Conservation (phyloP, 768 basidiomycete genomes). For the Phanerodontia chrysosporium region DNA sequence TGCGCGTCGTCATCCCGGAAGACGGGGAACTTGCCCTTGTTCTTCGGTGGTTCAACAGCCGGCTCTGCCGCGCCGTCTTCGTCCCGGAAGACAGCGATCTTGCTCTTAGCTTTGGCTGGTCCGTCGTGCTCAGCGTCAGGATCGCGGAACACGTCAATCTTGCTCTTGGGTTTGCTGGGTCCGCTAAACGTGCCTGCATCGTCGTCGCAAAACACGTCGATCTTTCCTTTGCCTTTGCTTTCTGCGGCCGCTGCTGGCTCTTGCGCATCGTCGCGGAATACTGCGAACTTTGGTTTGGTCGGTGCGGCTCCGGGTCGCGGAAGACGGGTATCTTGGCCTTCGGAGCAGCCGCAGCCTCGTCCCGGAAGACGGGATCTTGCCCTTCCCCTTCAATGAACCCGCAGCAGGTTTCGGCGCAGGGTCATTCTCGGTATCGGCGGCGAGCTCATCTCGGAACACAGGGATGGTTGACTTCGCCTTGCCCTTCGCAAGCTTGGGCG, state of each 20-base stretch:
- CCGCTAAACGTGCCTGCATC: too few species aligned
- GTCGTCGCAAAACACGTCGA: constrained; percentile 7
- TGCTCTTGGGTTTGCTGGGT: neutral
- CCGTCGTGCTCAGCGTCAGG: neutral
- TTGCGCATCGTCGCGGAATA: constrained; percentile 5
- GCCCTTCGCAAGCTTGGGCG: neutral
- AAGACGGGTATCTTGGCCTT: neutral
- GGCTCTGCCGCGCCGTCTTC: neutral
- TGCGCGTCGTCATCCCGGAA: constrained; percentile 8
- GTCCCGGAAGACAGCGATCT: neutral
- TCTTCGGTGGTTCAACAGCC: neutral
- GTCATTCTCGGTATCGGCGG: neutral
- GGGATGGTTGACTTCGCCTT: neutral
- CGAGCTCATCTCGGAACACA: constrained; percentile 7
- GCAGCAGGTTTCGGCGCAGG: neutral
- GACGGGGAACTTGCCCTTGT: constrained; percentile 5
- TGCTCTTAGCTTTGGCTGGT: neutral
- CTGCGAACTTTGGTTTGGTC: neutral
- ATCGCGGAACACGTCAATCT: neutral
- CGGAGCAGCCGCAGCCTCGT: neutral
- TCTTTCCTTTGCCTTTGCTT: neutral
- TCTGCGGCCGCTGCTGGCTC: neutral
- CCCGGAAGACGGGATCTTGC: constrained; percentile 9
- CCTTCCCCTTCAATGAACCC: constrained; percentile 1
- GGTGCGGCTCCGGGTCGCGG: neutral